Evolutionary conservation across 257 asterid genomes (phyloP), one percentile per base, ranked within the genome.

Genomic region (Henckelia pumila): DNA sequence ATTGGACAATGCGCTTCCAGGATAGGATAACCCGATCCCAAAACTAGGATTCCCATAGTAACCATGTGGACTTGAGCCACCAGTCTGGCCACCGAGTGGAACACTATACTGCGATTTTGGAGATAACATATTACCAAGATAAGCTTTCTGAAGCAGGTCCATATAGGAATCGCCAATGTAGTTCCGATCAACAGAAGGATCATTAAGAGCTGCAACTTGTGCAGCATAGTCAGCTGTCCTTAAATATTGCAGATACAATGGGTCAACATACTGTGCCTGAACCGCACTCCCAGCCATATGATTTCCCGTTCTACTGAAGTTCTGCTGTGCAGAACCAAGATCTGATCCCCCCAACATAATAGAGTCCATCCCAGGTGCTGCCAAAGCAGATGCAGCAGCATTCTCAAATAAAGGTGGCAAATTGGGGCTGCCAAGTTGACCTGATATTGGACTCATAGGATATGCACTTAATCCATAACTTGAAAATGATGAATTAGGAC

Each of bases 331-430:
- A 71, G 88, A 80, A 47, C 89, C 82, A 7, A 88, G 65, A 76
- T 76, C 83, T 23, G 96, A 78, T 60, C 82, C 97, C 5, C 85
- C 91, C 56, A 84, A 74, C 79, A 91, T 76, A 73, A 95, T 81
- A 32, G 96, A 75, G 73, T 88, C 99, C 84, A 85, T 80, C 35
- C 95, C 95, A 58, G 95, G 91, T 25, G 78, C 76, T 64, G 72
- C 95, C 89, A 90, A 73, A 19, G 91, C 99, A 40, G 97, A 86
- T 44, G 85, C 93, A 71, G 95, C 99, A 80, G 97, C 99, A 79
- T 88, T 94, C 82, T 88, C 96, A 71, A 87, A 91, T 73, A 94
- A 79, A 1, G 95, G 99, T 11, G 97, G 98, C 65, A 94, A 77
- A 77, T 88, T 88, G 40, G 78, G 61, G 73, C 82, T 82, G 28